Base-by-base conservation (phyloP, 2,329 filamentous ascomycete species). In the Microdochium nivale region DNA sequence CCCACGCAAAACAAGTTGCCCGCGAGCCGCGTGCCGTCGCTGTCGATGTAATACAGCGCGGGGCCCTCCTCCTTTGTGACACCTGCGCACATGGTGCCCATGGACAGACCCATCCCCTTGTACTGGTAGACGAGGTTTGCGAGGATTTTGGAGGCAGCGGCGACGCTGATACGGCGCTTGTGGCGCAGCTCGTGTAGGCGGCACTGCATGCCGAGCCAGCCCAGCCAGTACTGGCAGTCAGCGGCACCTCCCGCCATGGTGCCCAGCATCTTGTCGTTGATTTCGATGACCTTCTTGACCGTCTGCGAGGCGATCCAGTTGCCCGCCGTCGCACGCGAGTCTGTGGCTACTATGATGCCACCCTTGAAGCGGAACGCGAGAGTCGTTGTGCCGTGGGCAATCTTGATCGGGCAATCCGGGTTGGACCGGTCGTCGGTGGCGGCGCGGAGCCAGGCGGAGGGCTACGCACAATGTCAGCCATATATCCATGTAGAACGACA, bases 301-400 rank as follows among this genome's bases (percentile, higher is more conserved):
- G 94, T 99, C 80, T 99, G 94, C 74, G 89, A 95, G 59, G 94
- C 94, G 73, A 99, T 99, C 94, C 94, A 99, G 81, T 94, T 95
- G 65, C 94, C 94, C 27, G 94, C 92, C 48, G 94, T 96, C 54
- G 94, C 94, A 74, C 94, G 85, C 54, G 94, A 99, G 75, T 99
- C 94, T 54, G 94, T 99, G 51, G 92, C 92, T 50, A 99, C 92
- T 67, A 99, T 95, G 74, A 99, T 97, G 67, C 94, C 94, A 64
- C 91, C 91, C 75, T 97, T 85, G 80, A 97, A 99, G 68, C 92
- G 86, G 81, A 99, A 99, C 57, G 91, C 92, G 56, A 99, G 84
- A 50, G 94, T 99, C 54, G 94, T 99, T 55, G 94, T 99, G 67
- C 94, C 94, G 82, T 99, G 94, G 58, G 94, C 94, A 65, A 99